Conservation (phyloP, 176 grass and related monocot species). For the Triticum timopheevii region DNA sequence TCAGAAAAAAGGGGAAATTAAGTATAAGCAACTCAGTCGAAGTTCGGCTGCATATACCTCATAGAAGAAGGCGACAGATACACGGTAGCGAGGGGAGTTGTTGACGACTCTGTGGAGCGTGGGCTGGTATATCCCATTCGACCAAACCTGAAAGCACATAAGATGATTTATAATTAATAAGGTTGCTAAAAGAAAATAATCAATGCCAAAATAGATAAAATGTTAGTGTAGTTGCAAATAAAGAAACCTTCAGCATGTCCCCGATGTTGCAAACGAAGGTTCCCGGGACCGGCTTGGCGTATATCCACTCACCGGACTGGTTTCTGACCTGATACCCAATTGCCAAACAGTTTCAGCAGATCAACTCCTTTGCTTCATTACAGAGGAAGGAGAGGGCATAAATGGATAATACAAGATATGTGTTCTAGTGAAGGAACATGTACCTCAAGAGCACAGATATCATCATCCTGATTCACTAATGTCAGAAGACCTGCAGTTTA, state of each 20-base stretch:
- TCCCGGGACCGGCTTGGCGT: slow-evolving; percentile 70
- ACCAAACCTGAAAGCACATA: slow-evolving; percentile 64
- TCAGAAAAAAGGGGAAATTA: not conserved
- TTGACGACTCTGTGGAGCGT: slow-evolving; percentile 87
- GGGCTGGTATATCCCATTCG: slow-evolving; percentile 84
- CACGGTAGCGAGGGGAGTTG: slow-evolving; percentile 69
- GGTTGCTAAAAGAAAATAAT: not conserved
- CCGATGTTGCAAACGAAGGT: slow-evolving; percentile 88
- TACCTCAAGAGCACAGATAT: slow-evolving; percentile 90
- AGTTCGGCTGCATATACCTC: slow-evolving; percentile 45
- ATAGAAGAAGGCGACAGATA: slow-evolving; percentile 83
- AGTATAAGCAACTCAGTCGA: not conserved
- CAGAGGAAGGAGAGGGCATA: not conserved
- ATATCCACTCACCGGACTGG: slow-evolving; percentile 78
- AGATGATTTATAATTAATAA: not conserved
- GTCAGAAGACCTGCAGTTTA: slow-evolving; percentile 71
- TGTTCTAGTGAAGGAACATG: not conserved
- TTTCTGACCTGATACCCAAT: slow-evolving; percentile 66
- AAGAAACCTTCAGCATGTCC: slow-evolving; percentile 51
- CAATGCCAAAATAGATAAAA: not conserved
- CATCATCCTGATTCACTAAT: slow-evolving; percentile 91
- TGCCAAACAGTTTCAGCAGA: not conserved
- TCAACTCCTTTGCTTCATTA: slow-evolving; percentile 20
- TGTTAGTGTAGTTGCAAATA: not conserved
- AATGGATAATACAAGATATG: slow-evolving; percentile 5